A percentile compares a stretch with the other conserved stretches of the same genome.
These are phyloP conservation scores for Fusarium anthophilum DNA, from an alignment of 2,329 filamentous ascomycete species.

Conservation along the genomic window DNA sequence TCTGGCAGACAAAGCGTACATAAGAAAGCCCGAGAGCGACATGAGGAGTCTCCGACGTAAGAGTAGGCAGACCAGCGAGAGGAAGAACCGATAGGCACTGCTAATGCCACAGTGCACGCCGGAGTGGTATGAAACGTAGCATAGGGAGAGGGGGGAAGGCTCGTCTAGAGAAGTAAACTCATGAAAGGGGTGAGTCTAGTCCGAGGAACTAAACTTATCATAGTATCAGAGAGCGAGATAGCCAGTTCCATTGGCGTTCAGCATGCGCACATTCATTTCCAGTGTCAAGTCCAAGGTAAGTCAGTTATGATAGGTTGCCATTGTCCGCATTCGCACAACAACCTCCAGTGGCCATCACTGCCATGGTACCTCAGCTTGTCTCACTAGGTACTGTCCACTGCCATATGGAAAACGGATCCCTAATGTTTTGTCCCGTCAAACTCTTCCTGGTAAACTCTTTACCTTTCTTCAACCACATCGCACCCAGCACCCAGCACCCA, in stretches of 20 bases:
- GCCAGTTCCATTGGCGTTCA: not conserved
- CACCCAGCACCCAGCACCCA: too few relatives aligned
- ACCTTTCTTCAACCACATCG: not conserved
- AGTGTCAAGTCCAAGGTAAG: not conserved
- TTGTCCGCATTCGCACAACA: not conserved
- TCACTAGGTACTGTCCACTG: not conserved
- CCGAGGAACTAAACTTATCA: fast-evolving
- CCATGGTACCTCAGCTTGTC: not conserved
- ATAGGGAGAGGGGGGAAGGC: not conserved
- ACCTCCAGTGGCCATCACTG: not conserved
- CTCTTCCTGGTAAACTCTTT: not conserved
- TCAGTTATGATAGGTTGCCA: not conserved
- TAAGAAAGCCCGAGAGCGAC: fast-evolving
- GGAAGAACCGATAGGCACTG: not conserved
- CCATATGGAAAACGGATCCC: not conserved
- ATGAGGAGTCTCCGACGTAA: not conserved
- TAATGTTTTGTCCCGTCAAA: not conserved
- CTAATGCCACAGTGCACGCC: not conserved
- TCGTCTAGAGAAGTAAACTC: not conserved
- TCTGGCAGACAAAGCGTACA: too few relatives aligned
- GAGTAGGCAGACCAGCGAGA: too few relatives aligned
- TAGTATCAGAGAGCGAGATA: fast-evolving
- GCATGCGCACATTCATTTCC: not conserved
- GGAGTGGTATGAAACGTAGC: not conserved
- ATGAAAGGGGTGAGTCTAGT: not conserved